These are phyloP conservation scores for Linderniella brevidens DNA, from an alignment of 257 asterid species.

Conservation along the genomic window DNA sequence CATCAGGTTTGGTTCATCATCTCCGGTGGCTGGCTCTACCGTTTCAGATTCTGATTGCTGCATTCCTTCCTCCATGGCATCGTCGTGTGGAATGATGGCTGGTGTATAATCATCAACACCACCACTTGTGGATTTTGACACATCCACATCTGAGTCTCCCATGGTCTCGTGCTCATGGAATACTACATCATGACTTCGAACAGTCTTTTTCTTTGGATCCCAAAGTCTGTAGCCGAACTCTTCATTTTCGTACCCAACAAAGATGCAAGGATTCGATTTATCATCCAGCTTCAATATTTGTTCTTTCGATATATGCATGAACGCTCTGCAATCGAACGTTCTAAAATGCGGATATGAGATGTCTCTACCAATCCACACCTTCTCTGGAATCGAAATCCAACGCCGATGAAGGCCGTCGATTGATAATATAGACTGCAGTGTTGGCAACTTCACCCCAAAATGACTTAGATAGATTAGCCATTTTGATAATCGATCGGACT, in stretches of 20 bases:
- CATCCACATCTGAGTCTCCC: neutral
- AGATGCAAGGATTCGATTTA: neutral
- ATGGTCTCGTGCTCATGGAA: neutral
- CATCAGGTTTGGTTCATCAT: neutral
- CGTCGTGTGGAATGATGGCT: neutral
- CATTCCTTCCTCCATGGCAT: neutral
- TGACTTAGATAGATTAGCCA: conserved; percentile 1
- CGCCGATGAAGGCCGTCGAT: neutral
- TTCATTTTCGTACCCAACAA: neutral
- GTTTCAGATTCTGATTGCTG: too few relatives aligned
- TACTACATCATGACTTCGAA: neutral
- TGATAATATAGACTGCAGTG: neutral
- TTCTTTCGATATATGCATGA: neutral
- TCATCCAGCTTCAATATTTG: neutral
- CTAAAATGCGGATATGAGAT: neutral
- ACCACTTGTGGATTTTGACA: neutral
- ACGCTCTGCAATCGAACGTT: neutral
- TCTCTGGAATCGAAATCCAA: neutral
- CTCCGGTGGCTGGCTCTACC: neutral
- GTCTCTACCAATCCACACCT: neutral
- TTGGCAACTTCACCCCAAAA: neutral
- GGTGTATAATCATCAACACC: neutral
- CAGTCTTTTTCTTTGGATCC: neutral
- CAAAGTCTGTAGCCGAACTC: neutral
- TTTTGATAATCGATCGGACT: neutral